Base-by-base conservation (phyloP, 108 stramenopile species). In the Nannochloropsis salina region DNA sequence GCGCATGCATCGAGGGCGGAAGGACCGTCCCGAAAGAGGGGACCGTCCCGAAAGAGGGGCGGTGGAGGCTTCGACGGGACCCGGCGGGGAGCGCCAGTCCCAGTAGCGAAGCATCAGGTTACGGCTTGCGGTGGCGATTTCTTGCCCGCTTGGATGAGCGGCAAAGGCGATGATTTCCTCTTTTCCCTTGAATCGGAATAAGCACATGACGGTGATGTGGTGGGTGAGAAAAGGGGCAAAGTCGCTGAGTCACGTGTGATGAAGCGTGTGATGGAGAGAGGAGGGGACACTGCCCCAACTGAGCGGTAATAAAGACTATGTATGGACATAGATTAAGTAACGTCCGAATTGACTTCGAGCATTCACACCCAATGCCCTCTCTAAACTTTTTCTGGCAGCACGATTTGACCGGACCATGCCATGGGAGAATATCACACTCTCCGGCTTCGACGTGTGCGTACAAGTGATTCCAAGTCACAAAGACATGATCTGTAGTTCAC, bases 61-160 rank as follows among this genome's bases (percentile, higher is more conserved):
- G 0, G 42, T 41, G 44, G 18, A 22, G 45, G 21, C 2, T 18
- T 18, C 42, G 45, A 9, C 31, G 83, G 22, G 9, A 43, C 41
- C 11, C 2, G 18, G 0, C 5, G 45, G 41, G 18, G 42, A 20
- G 42, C n/a, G 21, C 20, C 41, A 41, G 44, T 43, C 44, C n/a
- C 83, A 43, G 83, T 83, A 43, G 41, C 84, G 83, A 6, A 89
- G 83, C 10, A 89, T 86, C 40, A 86, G 80, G 84, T 80, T 86
- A 4, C 89, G 83, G 81, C 86, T 86, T 9, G 89, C 89, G 21
- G 89, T 89, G 6, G 85, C 86, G 45, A 89, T 86, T 41, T 89
- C 89, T 20, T 74, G 44, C 42, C 86, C 80, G 31, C 20, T 84
- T 40, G 86, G 89, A 84, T 84, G 86, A n/a, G 86, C 61, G 18